These are phyloP conservation scores for Gastroboletus turbinatus DNA, from an alignment of 1,284 basidiomycete genomes.

Conservation along the genomic window DNA sequence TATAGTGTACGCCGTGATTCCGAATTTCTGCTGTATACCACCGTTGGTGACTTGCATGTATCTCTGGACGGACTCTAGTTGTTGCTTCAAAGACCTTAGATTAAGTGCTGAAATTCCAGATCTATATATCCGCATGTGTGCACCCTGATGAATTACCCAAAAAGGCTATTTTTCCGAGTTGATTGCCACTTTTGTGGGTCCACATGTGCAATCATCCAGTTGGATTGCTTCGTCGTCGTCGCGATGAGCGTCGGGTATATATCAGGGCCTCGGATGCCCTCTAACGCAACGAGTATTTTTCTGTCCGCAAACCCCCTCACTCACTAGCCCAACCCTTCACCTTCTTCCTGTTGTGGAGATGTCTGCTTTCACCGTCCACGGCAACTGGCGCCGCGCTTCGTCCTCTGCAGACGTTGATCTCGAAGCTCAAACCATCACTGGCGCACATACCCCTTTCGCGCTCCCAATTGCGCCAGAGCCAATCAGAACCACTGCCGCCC, in stretches of 20 bases:
- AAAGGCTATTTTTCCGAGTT: neutral
- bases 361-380: conserved; percentile 6
- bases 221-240: neutral
- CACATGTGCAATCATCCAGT: neutral
- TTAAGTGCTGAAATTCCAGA: neutral
- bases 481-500: neutral
- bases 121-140: no score
- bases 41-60: neutral
- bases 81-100: neutral
- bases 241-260: conserved; percentile 1
- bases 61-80: no score
- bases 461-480: conserved; percentile 10
- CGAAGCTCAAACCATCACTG: conserved; percentile 19
- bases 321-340: neutral
- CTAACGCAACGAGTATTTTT: neutral
- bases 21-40: conserved; percentile 2
- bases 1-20: neutral
- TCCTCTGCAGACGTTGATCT: conserved; percentile 5
- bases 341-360: neutral
- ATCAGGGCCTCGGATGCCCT: neutral
- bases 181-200: neutral
- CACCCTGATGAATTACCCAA: no score
- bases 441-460: neutral
- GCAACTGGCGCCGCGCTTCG: conserved; percentile 16
- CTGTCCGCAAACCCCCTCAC: neutral